Evolutionary conservation across 352 stramenopile genomes (phyloP), one percentile per base, ranked within the genome.

Genomic region (Phytophthora uliginosa): DNA sequence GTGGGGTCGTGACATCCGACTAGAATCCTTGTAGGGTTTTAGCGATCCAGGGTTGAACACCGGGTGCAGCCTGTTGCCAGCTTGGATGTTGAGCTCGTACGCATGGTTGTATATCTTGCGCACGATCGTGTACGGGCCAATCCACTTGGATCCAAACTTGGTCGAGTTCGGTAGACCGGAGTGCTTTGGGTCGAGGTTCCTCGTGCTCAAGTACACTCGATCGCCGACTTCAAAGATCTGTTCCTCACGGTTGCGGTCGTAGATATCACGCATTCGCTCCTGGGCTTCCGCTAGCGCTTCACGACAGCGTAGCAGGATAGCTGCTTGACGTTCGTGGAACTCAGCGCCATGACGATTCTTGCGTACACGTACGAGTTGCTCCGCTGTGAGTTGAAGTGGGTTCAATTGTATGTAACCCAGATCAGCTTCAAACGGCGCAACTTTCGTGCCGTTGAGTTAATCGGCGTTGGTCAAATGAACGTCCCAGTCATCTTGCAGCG

Each of bases 41-140:
- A 59, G 12, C 13, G 45, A 71, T 1, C 54, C 63, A 1, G 54
- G 60, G 22, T 73, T 72, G 28, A 72, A 72, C 0, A 62, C 65
- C 4, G 57, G 50, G 28, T 76, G 58, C 0, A 67, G 61, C 12
- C 60, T 65, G 48, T 71, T 66, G 0, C 64, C 64, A 13, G 55
- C 47, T 47, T 68, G 68, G 8, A 64, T 75, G 42, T 76, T 76
- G 0, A 68, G 18, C 20, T 76, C 40, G 42, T 76, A 76, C 2
- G 56, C 69, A 8, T 75, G 61, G 8, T 71, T 57, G 45, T 71
- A 61, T 6, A 66, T 34, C 56, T 54, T 67, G 8, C 26, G 52
- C 1, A 71, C 15, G 2, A 75, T 20, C 2, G 68, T 54, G 48
- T 71, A 67, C 2, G 52, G 52, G 2, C 26, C 52, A 20, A 58